Conservation (phyloP, 805 yeast species). For the Kodamaea laetipori region DNA sequence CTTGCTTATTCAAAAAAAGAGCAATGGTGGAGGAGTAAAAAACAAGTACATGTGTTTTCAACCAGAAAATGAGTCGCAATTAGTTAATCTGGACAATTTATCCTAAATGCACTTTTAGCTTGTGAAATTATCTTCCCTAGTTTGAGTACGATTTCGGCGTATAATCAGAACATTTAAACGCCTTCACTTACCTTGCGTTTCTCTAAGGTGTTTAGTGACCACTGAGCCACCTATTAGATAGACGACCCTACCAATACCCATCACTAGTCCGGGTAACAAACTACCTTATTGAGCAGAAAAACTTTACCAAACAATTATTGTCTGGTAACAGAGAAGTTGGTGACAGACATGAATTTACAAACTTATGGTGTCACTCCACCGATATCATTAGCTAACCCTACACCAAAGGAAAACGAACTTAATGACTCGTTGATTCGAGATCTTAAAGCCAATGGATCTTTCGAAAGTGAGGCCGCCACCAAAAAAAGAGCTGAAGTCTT, state of each 20-base stretch:
- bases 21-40: neutral
- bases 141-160: too few species aligned
- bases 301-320: neutral
- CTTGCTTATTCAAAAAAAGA: neutral
- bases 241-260: neutral
- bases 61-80: neutral
- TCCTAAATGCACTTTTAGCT: too few species aligned
- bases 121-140: too few species aligned
- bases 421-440: slow-evolving; percentile 80
- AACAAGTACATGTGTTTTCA: neutral
- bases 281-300: neutral
- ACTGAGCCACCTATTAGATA: too few species aligned
- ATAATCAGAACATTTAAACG: too few species aligned
- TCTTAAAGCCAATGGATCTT: slow-evolving; percentile 79
- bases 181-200: too few species aligned
- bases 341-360: slow-evolving; percentile 20
- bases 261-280: neutral
- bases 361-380: slow-evolving; percentile 77
- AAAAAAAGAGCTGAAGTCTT: slow-evolving; percentile 77
- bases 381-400: slow-evolving; percentile 53
- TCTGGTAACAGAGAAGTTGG: neutral
- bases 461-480: slow-evolving; percentile 85
- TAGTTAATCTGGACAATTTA: neutral
- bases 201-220: too few species aligned
- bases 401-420: slow-evolving; percentile 71